A percentile compares a stretch with the other conserved stretches of the same genome.
phyloP scores from a whole-genome alignment of 495 filamentous ascomycete species.

The Diplogelasinospora grovesii region DNA sequence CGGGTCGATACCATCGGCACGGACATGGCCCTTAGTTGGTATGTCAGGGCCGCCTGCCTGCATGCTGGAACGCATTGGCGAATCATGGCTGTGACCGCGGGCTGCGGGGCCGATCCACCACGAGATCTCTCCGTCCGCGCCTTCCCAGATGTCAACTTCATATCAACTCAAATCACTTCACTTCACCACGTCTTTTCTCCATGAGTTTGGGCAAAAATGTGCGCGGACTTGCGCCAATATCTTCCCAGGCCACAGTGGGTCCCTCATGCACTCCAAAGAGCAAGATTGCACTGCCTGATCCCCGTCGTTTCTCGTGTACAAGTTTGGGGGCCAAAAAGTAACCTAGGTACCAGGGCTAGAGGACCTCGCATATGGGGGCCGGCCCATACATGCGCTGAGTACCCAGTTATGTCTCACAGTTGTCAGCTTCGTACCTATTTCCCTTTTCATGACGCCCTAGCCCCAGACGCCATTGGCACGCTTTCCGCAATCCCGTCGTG shows the following conservation, averaged over 20 bases:
- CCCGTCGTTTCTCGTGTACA: background rate
- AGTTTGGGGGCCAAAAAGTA: conserved; percentile 10
- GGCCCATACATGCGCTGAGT: too few species aligned
- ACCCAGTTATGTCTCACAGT: too few species aligned
- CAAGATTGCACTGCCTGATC: conserved; percentile 1
- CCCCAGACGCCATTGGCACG: background rate
- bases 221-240: background rate
- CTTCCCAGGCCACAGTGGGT: background rate
- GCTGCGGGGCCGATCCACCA: conserved; percentile 5
- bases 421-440: too few species aligned
- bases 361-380: conserved; percentile 1
- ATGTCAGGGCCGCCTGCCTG: too few species aligned
- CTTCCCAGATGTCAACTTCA: background rate
- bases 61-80: conserved; percentile 5
- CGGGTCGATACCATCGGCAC: background rate
- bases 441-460: background rate
- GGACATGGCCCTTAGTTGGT: background rate
- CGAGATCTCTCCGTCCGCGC: conserved; percentile 3
- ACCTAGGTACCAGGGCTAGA: background rate
- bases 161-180: background rate
- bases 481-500: conserved; percentile 1
- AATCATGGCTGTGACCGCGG: conserved; percentile 3
- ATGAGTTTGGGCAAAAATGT: too few species aligned
- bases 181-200: background rate
- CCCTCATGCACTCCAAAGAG: background rate